Conservation (phyloP, 345 rosid species). For the Cardamine resedifolia region DNA sequence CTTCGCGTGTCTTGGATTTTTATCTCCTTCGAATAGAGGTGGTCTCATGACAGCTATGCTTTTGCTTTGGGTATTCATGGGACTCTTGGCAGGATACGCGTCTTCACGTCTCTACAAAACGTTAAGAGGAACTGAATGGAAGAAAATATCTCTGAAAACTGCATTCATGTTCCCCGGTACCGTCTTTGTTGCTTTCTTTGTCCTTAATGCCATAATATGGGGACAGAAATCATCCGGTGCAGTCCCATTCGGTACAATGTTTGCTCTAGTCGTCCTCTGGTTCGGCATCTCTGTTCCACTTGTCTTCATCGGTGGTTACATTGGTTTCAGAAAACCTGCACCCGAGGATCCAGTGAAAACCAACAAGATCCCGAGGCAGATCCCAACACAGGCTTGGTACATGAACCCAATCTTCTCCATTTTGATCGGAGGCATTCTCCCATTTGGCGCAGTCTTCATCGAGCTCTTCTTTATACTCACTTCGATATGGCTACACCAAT, state of each 20-base stretch:
- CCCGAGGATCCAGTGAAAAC: neutral
- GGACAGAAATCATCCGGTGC: neutral
- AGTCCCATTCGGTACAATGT: neutral
- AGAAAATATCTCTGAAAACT: neutral
- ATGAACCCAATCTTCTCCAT: neutral
- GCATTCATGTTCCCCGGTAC: neutral
- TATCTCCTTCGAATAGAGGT: too few relatives aligned
- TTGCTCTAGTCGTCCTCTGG: neutral
- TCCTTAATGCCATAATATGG: neutral
- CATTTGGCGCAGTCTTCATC: constrained; percentile 93
- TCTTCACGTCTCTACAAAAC: too few relatives aligned
- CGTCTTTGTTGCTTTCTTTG: neutral
- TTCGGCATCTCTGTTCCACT: neutral
- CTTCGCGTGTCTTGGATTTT: neutral
- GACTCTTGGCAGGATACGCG: too few relatives aligned
- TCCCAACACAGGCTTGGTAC: neutral
- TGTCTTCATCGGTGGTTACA: neutral
- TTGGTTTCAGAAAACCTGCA: neutral
- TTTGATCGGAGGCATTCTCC: constrained; percentile 45
- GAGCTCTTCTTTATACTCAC: constrained; percentile 94
- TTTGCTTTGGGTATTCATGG: too few relatives aligned
- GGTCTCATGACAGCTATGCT: too few relatives aligned
- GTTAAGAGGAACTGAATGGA: neutral
- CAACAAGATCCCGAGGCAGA: neutral
- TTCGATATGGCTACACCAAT: constrained; percentile 87